Evolutionary conservation across 371 early-diverging fungal genomes (phyloP), one percentile per base, ranked within the genome.

Genomic region (Haplosporangium sp.): DNA sequence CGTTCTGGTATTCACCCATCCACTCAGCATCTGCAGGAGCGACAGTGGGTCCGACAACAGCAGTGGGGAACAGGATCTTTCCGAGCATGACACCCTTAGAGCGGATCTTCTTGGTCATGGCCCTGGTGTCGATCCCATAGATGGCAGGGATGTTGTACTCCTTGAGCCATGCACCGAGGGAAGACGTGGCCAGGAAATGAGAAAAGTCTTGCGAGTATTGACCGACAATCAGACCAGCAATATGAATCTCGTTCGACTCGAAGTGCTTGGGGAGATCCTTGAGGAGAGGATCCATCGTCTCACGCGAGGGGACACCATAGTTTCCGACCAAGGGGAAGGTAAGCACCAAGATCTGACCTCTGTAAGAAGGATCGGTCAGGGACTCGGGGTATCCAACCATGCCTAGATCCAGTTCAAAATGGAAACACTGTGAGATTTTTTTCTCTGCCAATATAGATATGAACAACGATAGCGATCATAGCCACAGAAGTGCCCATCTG

Each of bases 381-480:
- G 96, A 95, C 84, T 98, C 97, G 16, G 96, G 95, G 81, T 97
- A 98, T 46, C 95, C 95, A 61, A 93, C 93, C 95, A 95, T 94
- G 43, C 90, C 89, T 90, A 68, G 37, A 55, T 37, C 29, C n/a
- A 56, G 37, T 13, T 16, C 21, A 43, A 23, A 47, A 59, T 6
- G 12, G n/a, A 55, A 61, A 13, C 45, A 29, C 36, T 52, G 63
- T 62, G 70, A 63, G 70, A 69, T 63, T 21, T 59, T 59, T 53
- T 21, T 53, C 13, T 38, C 55, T 38, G 16, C 36, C 40, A 40
- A 43, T 23, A 43, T 45, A n/a, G 40, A 57, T n/a, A 10, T 5
- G 18, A 23, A 42, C 21, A 5, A 23, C 29, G 23, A 43, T 4
- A 20, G 45, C 45, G 16, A 45, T n/a, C 50, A 48, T 8, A 12